Percentiles rank a stretch among this genome's conserved stretches.
These are phyloP conservation scores for Somion occarium DNA, from an alignment of 1,284 basidiomycete genomes.

Conservation along the genomic window DNA sequence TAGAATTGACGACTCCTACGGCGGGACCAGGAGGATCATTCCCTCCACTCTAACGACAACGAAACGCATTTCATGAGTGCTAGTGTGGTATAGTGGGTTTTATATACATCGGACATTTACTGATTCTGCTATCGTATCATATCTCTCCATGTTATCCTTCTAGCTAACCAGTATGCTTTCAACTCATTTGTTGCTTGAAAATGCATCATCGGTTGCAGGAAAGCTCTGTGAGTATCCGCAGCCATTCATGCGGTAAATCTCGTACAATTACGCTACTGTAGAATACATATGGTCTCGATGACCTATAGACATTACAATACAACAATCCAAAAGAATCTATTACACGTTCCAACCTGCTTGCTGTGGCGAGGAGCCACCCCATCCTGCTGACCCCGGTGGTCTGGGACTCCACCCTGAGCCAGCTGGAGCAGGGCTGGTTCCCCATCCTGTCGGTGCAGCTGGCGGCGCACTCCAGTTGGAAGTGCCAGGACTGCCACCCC, in stretches of 20 bases:
- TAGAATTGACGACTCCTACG: conserved; percentile 21
- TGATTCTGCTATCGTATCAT: background rate
- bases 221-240: background rate
- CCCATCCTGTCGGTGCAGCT: conserved; percentile 19
- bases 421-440: conserved; percentile 19
- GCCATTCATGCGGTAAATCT: background rate
- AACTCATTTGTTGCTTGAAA: background rate
- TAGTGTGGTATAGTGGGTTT: background rate
- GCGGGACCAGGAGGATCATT: background rate
- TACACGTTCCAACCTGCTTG: conserved; percentile 29
- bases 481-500: conserved; percentile 15
- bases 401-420: conserved; percentile 12
- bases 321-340: conserved; percentile 5
- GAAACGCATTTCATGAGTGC: background rate
- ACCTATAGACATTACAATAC: conserved; percentile 9
- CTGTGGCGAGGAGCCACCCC: conserved; percentile 20
- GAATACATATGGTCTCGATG: conserved; percentile 4
- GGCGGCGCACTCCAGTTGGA: conserved; percentile 20
- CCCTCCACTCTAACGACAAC: background rate
- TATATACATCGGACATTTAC: background rate
- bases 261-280: background rate
- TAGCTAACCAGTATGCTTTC: background rate
- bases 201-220: background rate
- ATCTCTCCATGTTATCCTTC: background rate
- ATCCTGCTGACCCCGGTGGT: conserved; percentile 29